These are phyloP conservation scores for Quercus ilex DNA, from an alignment of 306 rosid genomes.

Conservation along the genomic window DNA sequence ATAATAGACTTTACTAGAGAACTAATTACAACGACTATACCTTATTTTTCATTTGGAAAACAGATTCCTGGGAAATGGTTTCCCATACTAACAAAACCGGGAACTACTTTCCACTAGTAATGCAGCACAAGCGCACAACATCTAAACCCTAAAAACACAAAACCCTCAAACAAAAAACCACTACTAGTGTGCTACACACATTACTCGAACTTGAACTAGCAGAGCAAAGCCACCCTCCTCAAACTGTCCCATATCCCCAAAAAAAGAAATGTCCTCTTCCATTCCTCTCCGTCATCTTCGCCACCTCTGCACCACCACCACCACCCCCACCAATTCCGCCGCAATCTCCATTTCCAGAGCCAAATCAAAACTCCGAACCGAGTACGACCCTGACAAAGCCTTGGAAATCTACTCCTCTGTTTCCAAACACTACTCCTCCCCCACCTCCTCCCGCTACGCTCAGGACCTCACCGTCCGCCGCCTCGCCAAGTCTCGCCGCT, in stretches of 20 bases:
- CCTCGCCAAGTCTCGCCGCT: conserved; percentile 54
- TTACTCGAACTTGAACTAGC: not conserved
- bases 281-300: conserved; percentile 44
- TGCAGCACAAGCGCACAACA: too few species aligned
- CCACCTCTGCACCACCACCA: conserved; percentile 29
- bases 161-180: too few species aligned
- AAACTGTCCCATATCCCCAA: conserved; percentile 18
- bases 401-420: conserved; percentile 54
- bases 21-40: too few species aligned
- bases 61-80: not conserved
- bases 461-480: conserved; percentile 65
- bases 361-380: conserved; percentile 46
- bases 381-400: conserved; percentile 64
- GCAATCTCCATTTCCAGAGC: conserved; percentile 51
- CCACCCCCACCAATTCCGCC: conserved; percentile 11
- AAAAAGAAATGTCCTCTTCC: conserved; percentile 36
- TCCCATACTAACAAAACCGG: not conserved
- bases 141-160: conserved; percentile 20
- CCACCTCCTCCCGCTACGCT: conserved; percentile 49
- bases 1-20: accelerated
- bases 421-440: conserved; percentile 40
- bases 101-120: not conserved
- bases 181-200: not conserved
- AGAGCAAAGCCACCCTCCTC: not conserved
- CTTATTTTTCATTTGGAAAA: not conserved